Evolutionary conservation across 495 filamentous ascomycete species (phyloP), one percentile per base, ranked within the genome.

Genomic region (Talaromyces nanjingensis): DNA sequence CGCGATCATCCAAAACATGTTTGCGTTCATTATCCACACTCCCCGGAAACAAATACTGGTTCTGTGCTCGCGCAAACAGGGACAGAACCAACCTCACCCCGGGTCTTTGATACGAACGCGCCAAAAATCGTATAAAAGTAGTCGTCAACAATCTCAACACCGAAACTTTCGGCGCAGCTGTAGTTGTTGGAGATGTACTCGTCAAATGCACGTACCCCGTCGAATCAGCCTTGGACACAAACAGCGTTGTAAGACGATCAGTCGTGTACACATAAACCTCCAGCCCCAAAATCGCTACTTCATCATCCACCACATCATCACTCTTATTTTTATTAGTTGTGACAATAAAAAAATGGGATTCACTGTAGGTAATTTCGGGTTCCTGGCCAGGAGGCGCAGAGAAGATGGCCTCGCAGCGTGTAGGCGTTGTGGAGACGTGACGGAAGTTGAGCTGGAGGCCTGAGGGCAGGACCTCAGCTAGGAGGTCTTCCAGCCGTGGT

Each of bases 151-250:
- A 76, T 70, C 86, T 84, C 31, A 97, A 79, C 0, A 91, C 85
- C 1, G 92, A 97, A 24, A 24, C 22, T 4, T 84, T 84, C 18
- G 83, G 83, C 54, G 81, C 77, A 11, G 60, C 27, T 25, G 25
- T 3, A 27, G 27, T 27, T 27, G 27, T 27, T 27, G 27, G 27
- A 3, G 4, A 27, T 27, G 27, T 4, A 27, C 2, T 4, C 27
- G 27, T 27, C 0, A 88, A 77, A 69, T 89, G 80, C 27, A 97
- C 75, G 67, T 90, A 93, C 55, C 94, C 94, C 2, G 93, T 97
- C 16, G 93, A 97, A 74, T 99, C 94, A 57, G 94, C 94, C 76
- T 99, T 99, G 63, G 91, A 92, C 42, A 99, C 87, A 75, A 98
- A 99, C 37, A 98, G 83, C 39, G 88, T 96, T 4, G 89, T 96